Evolutionary conservation across 1,284 basidiomycete species (phyloP), one percentile per base, ranked within the genome.

Genomic region (Moesziomyces antarcticus): DNA sequence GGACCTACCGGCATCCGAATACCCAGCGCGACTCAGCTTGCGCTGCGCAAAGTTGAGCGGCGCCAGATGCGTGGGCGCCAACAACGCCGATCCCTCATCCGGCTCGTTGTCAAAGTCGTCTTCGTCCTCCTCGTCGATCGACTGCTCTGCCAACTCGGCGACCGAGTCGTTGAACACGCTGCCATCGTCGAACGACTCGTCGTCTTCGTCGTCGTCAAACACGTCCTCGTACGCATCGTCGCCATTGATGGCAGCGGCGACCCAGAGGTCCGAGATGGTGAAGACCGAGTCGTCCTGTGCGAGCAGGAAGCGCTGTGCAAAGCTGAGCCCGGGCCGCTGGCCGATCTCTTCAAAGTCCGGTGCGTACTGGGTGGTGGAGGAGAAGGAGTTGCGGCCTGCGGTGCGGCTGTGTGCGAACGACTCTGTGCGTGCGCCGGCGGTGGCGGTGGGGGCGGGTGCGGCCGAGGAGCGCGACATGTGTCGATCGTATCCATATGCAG

Each of bases 281-380:
- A 91, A 93, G 8, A 94, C 92, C 1, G 92, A 91, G 80, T 93
- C 91, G 82, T 94, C 93, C 84, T 95, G 94, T 5, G 94, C 93
- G 56, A 83, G 60, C 48, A 84, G 56, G 56, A 84, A 85, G 51
- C 85, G 74, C 82, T 97, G 93, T 0, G 95, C 92, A 76, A 98
- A 93, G 78, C 71, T 81, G 22, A 74, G 43, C 0, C 66, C 62
- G 3, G 72, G 66, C 13, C 72, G 48, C 25, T 61, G 56, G 1
- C 75, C 77, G 25, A 80, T 69, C 44, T 80, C 75, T 24, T 81
- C 79, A 51, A 81, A 79, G 44, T 81, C 79, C 14, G 79, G 79
- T 3, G 79, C 79, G 51, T 81, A 81, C 37, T 73, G 67, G 24
- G 50, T 73, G 41, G 58, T 58, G 13, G 62, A 69, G 5, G 64